A percentile compares a stretch with the other conserved stretches of the same genome.
Evolutionary conservation across 2,329 filamentous ascomycete genomes (phyloP).

Genomic region (Leptoxyphium fumago): DNA sequence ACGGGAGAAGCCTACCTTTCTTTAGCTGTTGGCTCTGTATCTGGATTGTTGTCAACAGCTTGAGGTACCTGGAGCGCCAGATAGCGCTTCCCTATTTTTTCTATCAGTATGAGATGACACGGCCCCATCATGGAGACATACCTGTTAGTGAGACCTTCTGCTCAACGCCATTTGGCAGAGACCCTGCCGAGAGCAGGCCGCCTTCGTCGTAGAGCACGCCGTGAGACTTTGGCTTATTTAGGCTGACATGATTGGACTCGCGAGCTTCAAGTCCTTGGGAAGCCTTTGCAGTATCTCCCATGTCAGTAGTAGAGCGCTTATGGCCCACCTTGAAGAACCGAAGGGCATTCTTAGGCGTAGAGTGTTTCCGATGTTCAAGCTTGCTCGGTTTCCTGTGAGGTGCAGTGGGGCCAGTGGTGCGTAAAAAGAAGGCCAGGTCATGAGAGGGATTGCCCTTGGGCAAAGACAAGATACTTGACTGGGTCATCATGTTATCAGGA

Average conservation of each 20-base stretch:
- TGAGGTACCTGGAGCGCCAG: constrained; percentile 15
- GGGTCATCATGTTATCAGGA: constrained; percentile 18
- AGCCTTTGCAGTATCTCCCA: neutral
- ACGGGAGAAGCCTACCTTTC: too few relatives aligned
- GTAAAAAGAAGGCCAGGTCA: constrained; percentile 24
- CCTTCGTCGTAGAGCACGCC: constrained; percentile 14
- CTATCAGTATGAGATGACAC: neutral
- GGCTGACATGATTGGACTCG: neutral
- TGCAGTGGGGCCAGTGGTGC: constrained; percentile 21
- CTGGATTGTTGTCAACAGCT: constrained; percentile 3
- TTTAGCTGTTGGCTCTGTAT: too few relatives aligned
- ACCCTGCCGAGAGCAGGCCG: constrained; percentile 10
- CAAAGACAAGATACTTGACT: constrained; percentile 15
- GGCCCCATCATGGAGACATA: constrained; percentile 5
- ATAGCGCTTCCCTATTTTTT: constrained; percentile 2
- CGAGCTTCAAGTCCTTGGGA: constrained; percentile 1
- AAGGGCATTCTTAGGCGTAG: constrained; percentile 17
- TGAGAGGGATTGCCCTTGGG: constrained; percentile 16
- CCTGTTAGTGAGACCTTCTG: constrained; percentile 21
- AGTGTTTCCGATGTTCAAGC: constrained; percentile 10
- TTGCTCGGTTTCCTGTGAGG: constrained; percentile 17
- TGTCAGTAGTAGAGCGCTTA: constrained; percentile 1
- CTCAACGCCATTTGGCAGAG: constrained; percentile 14
- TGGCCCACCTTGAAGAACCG: constrained; percentile 14
- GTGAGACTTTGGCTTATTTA: constrained; percentile 2